Percentiles rank a stretch among this genome's conserved stretches.
phyloP scores from a whole-genome alignment of 495 filamentous ascomycete genomes.

The Peziza echinospora region DNA sequence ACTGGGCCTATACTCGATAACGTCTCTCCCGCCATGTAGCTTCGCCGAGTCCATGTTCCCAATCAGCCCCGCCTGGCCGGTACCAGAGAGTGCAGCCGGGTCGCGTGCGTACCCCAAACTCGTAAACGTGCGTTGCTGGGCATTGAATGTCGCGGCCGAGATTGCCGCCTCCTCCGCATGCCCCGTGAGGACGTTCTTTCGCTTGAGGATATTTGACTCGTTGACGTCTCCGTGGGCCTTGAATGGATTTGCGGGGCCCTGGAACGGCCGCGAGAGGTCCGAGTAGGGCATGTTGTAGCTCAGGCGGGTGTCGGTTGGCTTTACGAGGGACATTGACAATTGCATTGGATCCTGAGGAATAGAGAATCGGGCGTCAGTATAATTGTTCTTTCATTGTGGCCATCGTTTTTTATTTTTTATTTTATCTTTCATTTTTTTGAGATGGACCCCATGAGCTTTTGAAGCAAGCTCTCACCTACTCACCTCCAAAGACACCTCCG shows the following conservation, averaged over 20 bases:
- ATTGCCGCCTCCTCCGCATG: constrained; percentile 71
- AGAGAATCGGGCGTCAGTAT: neutral
- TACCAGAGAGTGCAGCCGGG: too few species aligned
- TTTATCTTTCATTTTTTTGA: neutral
- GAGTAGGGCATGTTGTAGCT: constrained; percentile 30
- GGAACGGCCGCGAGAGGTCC: constrained; percentile 42
- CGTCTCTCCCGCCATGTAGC: constrained; percentile 31
- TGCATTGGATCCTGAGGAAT: constrained; percentile 17
- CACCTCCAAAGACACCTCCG: constrained; percentile 20
- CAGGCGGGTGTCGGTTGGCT: constrained; percentile 10
- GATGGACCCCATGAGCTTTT: neutral
- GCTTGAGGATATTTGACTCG: constrained; percentile 37
- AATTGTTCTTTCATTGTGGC: neutral
- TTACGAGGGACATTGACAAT: constrained; percentile 17
- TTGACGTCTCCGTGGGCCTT: constrained; percentile 33
- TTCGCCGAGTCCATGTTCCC: constrained; percentile 31
- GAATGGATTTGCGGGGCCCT: constrained; percentile 69
- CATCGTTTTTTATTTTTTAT: neutral
- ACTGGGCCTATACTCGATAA: constrained; percentile 35
- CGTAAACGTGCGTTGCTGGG: constrained; percentile 58
- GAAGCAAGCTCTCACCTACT: constrained; percentile 4
- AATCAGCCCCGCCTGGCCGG: constrained; percentile 26
- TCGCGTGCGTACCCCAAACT: constrained; percentile 38
- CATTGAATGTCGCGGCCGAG: constrained; percentile 70
- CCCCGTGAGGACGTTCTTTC: constrained; percentile 82